Percentiles rank a stretch among this genome's conserved stretches.
phyloP scores from a whole-genome alignment of 257 asterid species.

The Cynanchum wilfordii region DNA sequence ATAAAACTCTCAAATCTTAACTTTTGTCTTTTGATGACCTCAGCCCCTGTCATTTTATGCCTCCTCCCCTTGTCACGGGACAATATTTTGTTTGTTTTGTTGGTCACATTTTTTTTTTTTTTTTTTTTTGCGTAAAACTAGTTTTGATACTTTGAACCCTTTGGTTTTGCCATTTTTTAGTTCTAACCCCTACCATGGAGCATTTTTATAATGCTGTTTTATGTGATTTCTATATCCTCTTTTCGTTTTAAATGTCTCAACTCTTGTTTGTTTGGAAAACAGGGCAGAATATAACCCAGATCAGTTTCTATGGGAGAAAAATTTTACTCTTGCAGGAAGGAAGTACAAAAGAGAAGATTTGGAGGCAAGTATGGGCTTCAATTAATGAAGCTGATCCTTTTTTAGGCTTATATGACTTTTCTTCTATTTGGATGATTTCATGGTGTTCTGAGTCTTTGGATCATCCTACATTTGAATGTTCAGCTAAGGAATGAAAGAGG shows the following conservation, averaged over 20 bases:
- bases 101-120: neutral
- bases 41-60: neutral
- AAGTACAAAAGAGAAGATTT: conserved; percentile 81
- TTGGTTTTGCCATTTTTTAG: neutral
- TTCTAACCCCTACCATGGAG: neutral
- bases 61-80: neutral
- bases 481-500: conserved; percentile 95
- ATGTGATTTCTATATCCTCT: conserved; percentile 10
- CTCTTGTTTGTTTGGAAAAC: conserved; percentile 25
- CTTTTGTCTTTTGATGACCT: neutral
- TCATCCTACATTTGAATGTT: conserved; percentile 22
- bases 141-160: neutral
- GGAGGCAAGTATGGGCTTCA: conserved; percentile 97
- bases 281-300: conserved; percentile 96
- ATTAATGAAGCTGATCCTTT: conserved; percentile 31
- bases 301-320: conserved; percentile 84
- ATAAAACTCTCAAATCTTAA: neutral
- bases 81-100: neutral
- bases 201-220: neutral
- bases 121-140: neutral
- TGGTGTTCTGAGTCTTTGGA: conserved; percentile 7
- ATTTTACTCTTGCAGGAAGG: conserved; percentile 75
- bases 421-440: conserved; percentile 1
- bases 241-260: conserved; percentile 9
- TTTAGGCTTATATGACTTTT: neutral